These are phyloP conservation scores for Chalciporus piperatus DNA, from an alignment of 768 basidiomycete genomes.

Conservation along the genomic window DNA sequence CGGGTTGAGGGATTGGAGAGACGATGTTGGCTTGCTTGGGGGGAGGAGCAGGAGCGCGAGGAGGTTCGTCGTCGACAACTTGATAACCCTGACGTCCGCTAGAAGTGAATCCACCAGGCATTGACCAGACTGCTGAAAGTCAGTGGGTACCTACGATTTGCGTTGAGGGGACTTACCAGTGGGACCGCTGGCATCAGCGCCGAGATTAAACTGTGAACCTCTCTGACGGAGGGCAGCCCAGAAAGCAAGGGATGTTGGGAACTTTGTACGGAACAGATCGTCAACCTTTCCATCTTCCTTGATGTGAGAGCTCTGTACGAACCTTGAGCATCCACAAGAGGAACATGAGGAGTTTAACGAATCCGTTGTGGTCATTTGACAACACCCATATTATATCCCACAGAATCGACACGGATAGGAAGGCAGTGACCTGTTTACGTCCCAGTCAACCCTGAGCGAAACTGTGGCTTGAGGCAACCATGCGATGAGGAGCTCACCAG, in stretches of 20 bases:
- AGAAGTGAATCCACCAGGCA: constrained; percentile 72
- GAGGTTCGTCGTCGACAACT: constrained; percentile 48
- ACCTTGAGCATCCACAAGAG: constrained; percentile 62
- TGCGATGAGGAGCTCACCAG: constrained; percentile 40
- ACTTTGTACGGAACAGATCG: constrained; percentile 30
- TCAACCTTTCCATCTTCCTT: background rate
- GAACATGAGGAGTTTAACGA: constrained; percentile 54
- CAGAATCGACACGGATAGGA: constrained; percentile 58
- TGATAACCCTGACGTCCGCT: constrained; percentile 56
- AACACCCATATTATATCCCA: constrained; percentile 74
- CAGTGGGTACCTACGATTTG: background rate
- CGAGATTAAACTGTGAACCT: constrained; percentile 52
- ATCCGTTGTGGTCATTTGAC: constrained; percentile 50
- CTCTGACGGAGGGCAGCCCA: constrained; percentile 52
- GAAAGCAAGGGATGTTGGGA: constrained; percentile 59
- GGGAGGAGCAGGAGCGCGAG: constrained; percentile 14
- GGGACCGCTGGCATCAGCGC: constrained; percentile 51
- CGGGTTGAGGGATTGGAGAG: constrained; percentile 12
- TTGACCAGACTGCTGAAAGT: constrained; percentile 63
- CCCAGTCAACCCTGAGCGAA: background rate
- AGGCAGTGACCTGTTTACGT: constrained; percentile 55
- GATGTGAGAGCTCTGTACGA: background rate
- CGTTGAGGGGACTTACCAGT: constrained; percentile 44
- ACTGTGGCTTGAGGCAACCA: background rate
- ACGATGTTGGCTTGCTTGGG: constrained; percentile 9